Evolutionary conservation across 164 flowering plant species (phyloP), one percentile per base, ranked within the genome.

Genomic region (Vitis labrusca): DNA sequence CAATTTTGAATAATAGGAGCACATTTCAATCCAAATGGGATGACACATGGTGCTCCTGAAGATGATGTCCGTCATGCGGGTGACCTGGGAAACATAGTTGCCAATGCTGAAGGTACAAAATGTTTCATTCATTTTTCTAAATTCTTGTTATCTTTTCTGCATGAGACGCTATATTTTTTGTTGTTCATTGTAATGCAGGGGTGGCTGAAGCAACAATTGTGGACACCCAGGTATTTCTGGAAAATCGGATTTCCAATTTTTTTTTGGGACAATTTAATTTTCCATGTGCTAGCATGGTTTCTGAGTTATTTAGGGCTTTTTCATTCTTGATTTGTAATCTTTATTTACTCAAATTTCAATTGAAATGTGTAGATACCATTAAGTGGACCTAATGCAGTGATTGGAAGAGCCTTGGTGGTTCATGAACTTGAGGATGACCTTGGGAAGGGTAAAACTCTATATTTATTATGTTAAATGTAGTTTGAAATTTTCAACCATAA

Each of bases 31-130:
- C 98, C 97, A 5, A 86, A 88, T 50, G 80, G 77, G 0, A 0
- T 87, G 90, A 92, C 97, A 65, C 97, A 94, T 75, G 98, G 98
- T 72, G 97, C 97, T 88, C 98, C 95, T 73, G 89, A 79, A 56
- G 97, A 94, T 73, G 86, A 91, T 82, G 59, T 87, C 82, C 94
- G 98, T 59, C 98, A 94, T 88, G 97, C 97, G 95, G 98, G 98
- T 77, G 97, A 94, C 94, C 97, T 92, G 97, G 97, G 97, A 91
- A 94, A 94, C 98, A 92, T 92, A 81, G 71, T 88, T 79, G 98
- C 98, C 50, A 88, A 89, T 73, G 86, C 93, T 30, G 89, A 92
- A 70, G 98, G 97, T 91, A 86, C 68, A 13, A 32, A 27, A n/a
- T 47, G 59, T 69, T 71, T 14, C 13, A 1, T 30, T 61, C 32